A percentile compares a stretch with the other conserved stretches of the same genome.
Evolutionary conservation across 441 rosid species (phyloP).

Genomic region (Lepidium campestre): DNA sequence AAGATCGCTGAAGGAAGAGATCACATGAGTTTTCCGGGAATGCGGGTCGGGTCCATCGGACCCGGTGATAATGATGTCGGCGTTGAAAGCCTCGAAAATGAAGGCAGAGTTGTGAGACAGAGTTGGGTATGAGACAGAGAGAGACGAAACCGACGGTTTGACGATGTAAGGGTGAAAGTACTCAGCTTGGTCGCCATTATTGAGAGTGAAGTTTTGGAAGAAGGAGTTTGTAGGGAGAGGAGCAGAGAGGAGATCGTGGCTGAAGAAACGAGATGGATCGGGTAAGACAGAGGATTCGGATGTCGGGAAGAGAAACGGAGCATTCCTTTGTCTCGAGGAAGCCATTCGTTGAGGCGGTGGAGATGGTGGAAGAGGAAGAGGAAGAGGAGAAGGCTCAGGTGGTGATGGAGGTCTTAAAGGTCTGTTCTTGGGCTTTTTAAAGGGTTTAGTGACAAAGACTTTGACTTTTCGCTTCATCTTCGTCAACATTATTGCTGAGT

Average conservation of each 20-base stretch:
- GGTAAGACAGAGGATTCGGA: constrained; percentile 62
- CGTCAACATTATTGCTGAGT: constrained; percentile 36
- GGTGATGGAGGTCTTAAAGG: constrained; percentile 18
- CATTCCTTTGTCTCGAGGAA: constrained; percentile 22
- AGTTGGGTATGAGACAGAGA: constrained; percentile 73
- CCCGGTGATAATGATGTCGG: constrained; percentile 70
- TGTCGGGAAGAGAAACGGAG: constrained; percentile 58
- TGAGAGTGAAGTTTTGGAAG: constrained; percentile 87
- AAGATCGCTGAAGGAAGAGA: constrained; percentile 71
- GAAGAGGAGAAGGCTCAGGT: not conserved
- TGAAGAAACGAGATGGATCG: constrained; percentile 74
- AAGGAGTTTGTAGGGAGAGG: constrained; percentile 90
- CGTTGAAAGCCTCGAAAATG: constrained; percentile 52
- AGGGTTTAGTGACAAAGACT: constrained; percentile 38
- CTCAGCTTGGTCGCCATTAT: constrained; percentile 76
- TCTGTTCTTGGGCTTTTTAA: constrained; percentile 32
- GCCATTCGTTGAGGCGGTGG: constrained; percentile 31
- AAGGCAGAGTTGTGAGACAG: constrained; percentile 55
- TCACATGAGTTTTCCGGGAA: constrained; percentile 39
- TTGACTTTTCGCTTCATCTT: constrained; percentile 37
- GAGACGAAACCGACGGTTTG: constrained; percentile 54
- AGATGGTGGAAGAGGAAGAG: constrained; percentile 9
- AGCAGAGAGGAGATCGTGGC: constrained; percentile 52
- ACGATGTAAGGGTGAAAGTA: constrained; percentile 88
- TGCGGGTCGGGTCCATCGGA: constrained; percentile 27